phyloP scores from a whole-genome alignment of 1,284 basidiomycete species.

The Apiotrichum gamsii region DNA sequence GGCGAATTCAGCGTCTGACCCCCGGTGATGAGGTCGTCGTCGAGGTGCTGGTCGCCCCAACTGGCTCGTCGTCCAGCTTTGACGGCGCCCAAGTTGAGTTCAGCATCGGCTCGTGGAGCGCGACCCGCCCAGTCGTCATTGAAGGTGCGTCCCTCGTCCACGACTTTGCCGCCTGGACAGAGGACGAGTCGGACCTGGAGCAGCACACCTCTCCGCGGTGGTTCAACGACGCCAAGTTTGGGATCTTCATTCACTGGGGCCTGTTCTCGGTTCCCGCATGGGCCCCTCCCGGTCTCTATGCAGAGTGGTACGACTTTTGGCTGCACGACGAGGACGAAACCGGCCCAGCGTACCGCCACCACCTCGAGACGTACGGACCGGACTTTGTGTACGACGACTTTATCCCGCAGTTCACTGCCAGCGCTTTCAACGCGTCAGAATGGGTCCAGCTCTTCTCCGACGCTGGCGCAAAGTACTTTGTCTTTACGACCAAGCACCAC shows the following conservation, averaged over 20 bases:
- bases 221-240: slow-evolving; percentile 18
- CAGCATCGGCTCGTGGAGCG: neutral
- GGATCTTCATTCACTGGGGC: slow-evolving; percentile 59
- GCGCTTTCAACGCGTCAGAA: slow-evolving; percentile 53
- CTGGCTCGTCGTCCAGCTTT: neutral
- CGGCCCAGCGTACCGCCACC: slow-evolving; percentile 52
- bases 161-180: slow-evolving; percentile 13
- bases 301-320: slow-evolving; percentile 54
- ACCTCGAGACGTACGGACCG: slow-evolving; percentile 52
- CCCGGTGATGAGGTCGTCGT: slow-evolving; percentile 18
- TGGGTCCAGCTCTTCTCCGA: slow-evolving; percentile 56
- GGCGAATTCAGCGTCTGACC: slow-evolving; percentile 9
- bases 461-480: slow-evolving; percentile 60
- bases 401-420: slow-evolving; percentile 54
- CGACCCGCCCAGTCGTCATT: neutral
- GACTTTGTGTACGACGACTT: slow-evolving; percentile 57
- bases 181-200: slow-evolving; percentile 6
- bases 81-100: neutral
- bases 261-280: slow-evolving; percentile 50
- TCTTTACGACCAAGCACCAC: slow-evolving; percentile 52
- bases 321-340: slow-evolving; percentile 28
- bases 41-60: slow-evolving; percentile 11
- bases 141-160: slow-evolving; percentile 7
- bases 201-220: slow-evolving; percentile 12
- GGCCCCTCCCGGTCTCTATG: slow-evolving; percentile 46